Percentiles rank a stretch among this genome's conserved stretches.
phyloP scores from a whole-genome alignment of 805 yeast genomes.

The Henningerozyma blattae region DNA sequence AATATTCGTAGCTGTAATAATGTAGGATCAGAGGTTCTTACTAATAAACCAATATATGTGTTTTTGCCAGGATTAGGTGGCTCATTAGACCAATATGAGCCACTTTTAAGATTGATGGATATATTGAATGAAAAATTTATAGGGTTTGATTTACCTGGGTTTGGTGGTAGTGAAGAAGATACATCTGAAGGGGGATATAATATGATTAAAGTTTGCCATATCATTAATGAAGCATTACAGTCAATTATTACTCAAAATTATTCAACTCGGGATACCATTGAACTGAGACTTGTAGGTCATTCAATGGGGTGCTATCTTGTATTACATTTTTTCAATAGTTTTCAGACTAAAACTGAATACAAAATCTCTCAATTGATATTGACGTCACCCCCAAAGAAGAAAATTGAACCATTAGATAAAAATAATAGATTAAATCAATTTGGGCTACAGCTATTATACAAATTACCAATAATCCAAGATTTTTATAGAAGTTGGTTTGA shows the following conservation, averaged over 20 bases:
- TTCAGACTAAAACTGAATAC: constrained; percentile 10
- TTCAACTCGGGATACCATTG: too few species aligned
- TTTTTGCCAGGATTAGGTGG: constrained; percentile 90
- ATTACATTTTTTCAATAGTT: constrained; percentile 30
- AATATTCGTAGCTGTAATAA: constrained; percentile 18
- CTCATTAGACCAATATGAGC: constrained; percentile 74
- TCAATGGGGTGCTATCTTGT: constrained; percentile 60
- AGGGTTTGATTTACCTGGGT: constrained; percentile 80
- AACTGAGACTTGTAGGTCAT: constrained; percentile 38
- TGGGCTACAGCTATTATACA: constrained; percentile 7
- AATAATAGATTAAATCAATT: constrained; percentile 7
- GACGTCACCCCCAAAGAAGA: constrained; percentile 37
- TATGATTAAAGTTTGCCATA: background rate
- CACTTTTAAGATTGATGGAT: constrained; percentile 45
- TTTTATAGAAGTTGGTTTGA: constrained; percentile 19
- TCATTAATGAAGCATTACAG: too few species aligned
- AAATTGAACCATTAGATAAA: constrained; percentile 9
- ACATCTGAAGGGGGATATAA: too few species aligned
- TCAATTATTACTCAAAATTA: constrained; percentile 2
- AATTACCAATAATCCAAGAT: constrained; percentile 17
- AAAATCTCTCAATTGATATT: constrained; percentile 23
- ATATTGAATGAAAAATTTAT: constrained; percentile 51
- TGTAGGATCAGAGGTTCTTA: constrained; percentile 2
- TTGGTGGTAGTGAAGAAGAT: constrained; percentile 40
- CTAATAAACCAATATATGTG: constrained; percentile 33